These are phyloP conservation scores for Huntiella abstrusa DNA, from an alignment of 2,329 filamentous ascomycete genomes.

Conservation along the genomic window DNA sequence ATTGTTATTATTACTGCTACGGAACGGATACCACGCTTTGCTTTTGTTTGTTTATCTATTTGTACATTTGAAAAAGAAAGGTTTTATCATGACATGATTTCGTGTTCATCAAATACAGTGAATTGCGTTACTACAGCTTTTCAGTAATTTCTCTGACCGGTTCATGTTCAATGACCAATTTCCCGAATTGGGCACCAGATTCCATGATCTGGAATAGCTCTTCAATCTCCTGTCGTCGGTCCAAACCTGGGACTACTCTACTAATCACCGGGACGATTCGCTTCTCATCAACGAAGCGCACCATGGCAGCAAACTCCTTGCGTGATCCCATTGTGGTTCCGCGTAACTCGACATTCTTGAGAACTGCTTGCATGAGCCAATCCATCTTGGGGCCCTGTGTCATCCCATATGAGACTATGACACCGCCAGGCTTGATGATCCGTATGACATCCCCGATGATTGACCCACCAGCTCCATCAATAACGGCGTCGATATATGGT, in stretches of 20 bases:
- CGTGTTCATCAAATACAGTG: not conserved
- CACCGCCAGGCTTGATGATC: constrained; percentile 61
- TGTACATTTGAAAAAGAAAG: constrained; percentile 2
- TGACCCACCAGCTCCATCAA: constrained; percentile 83
- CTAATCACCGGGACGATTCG: constrained; percentile 64
- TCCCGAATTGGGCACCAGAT: constrained; percentile 72
- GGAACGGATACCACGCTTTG: constrained; percentile 7
- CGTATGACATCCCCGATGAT: constrained; percentile 49
- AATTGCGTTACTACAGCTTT: constrained; percentile 21
- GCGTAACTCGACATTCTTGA: constrained; percentile 70
- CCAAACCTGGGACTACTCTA: constrained; percentile 51
- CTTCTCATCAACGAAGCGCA: constrained; percentile 57
- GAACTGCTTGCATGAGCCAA: constrained; percentile 63
- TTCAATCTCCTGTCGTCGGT: constrained; percentile 63
- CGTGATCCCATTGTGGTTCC: constrained; percentile 85
- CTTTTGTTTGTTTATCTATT: constrained; percentile 3
- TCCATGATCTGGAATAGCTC: constrained; percentile 77
- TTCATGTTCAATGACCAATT: constrained; percentile 64
- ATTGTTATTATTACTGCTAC: not conserved
- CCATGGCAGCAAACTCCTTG: constrained; percentile 80
- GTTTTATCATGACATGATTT: not conserved
- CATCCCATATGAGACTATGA: constrained; percentile 85
- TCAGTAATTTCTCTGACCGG: constrained; percentile 17
- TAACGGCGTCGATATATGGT: constrained; percentile 58
- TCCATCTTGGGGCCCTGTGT: constrained; percentile 70